Evolutionary conservation across 371 early-diverging fungal species (phyloP), one percentile per base, ranked within the genome.

Genomic region (Zychaea mexicana): DNA sequence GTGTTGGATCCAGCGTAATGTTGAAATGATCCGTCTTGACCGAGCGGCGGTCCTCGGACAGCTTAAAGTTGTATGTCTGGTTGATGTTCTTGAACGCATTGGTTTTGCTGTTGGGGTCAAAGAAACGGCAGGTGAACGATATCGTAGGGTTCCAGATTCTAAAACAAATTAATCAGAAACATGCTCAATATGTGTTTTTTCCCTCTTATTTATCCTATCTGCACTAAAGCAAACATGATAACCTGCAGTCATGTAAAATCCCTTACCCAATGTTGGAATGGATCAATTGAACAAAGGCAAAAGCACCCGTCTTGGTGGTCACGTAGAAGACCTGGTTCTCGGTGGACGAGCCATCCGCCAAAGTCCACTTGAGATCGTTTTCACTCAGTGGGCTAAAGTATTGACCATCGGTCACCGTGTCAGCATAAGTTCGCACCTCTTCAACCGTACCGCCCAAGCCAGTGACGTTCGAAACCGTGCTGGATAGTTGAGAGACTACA

Each of bases 271-370:
- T 77, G 74, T 84, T 92, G 30, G 94, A 92, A 83, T 94, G 92
- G 67, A 94, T 94, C 70, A 94, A 70, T 73, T 96, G 93, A 32
- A 91, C 83, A 76, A 94, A 90, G 8, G 86, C 87, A 74, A 92
- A 88, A 54, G 84, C 81, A 10, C 95, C 95, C 21, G 85, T 75
- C 54, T 92, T 82, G 10, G 89, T 86, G 39, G 89, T 87, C 47
- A 92, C 72, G 73, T 96, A 95, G 67, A 94, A 88, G 9, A 94
- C 92, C 73, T 95, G 94, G 57, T 90, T 93, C 79, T 95, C 97
- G 7, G 95, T 95, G 13, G 93, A 90, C 22, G 88, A 87, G 57
- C 91, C 90, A 61, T 83, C 76, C 32, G 90, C 85, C 38, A 83
- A 76, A 13, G 86, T 84, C 92, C 92, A 92, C 21, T 87, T 85